Evolutionary conservation across 768 basidiomycete genomes (phyloP).

Genomic region (Psilocybe azurescens): DNA sequence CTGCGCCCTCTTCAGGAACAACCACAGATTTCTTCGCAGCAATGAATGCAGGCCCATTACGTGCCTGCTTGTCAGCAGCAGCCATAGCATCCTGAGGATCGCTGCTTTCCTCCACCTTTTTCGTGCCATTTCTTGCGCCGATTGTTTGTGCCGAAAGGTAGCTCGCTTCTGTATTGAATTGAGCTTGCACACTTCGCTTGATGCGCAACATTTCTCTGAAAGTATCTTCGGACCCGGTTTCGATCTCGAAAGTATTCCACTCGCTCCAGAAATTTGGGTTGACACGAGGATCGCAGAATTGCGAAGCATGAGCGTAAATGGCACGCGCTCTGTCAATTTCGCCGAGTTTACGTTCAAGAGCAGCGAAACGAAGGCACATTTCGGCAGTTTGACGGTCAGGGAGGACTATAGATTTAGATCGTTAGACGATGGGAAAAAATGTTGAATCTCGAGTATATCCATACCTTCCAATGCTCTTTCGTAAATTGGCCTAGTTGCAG

Average conservation of each 20-base stretch:
- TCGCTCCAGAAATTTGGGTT: slow-evolving; percentile 94
- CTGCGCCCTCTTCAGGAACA: slow-evolving; percentile 31
- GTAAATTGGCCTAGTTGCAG: slow-evolving; percentile 96
- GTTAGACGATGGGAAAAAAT: background rate
- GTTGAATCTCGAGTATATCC: background rate
- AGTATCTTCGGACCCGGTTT: slow-evolving; percentile 98
- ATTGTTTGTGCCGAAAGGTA: slow-evolving; percentile 92
- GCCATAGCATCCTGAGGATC: slow-evolving; percentile 83
- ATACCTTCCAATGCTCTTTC: slow-evolving; percentile 87
- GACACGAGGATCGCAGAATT: slow-evolving; percentile 96
- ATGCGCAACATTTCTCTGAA: slow-evolving; percentile 96
- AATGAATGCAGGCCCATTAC: slow-evolving; percentile 74
- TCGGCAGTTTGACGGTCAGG: slow-evolving; percentile 95
- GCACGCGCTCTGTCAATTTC: slow-evolving; percentile 98
- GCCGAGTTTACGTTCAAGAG: slow-evolving; percentile 95
- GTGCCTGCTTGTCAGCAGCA: slow-evolving; percentile 73
- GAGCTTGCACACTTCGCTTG: slow-evolving; percentile 97
- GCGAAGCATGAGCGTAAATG: slow-evolving; percentile 96
- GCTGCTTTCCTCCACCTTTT: slow-evolving; percentile 48
- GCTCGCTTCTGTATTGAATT: slow-evolving; percentile 97
- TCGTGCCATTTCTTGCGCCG: slow-evolving; percentile 65
- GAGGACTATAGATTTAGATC: slow-evolving; percentile 50
- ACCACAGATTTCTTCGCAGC: slow-evolving; percentile 64
- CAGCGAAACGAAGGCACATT: slow-evolving; percentile 97
- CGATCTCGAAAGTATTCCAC: slow-evolving; percentile 98